Conservation (phyloP, 169 alveolate species). For the Eimeria sp. region DNA sequence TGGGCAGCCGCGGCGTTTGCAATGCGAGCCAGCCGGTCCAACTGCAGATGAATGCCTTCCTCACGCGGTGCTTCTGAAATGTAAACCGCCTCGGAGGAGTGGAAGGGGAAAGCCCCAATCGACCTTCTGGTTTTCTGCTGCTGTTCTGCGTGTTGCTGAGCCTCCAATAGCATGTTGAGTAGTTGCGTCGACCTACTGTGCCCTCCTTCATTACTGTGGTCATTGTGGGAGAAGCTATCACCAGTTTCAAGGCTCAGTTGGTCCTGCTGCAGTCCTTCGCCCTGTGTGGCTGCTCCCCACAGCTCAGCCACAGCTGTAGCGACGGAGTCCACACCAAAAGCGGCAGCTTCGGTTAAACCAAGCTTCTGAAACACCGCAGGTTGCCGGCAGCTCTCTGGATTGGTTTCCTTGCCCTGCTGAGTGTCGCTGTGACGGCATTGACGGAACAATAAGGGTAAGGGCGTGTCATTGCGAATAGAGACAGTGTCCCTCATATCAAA, state of each 20-base stretch:
- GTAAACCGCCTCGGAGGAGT: conserved; percentile 20
- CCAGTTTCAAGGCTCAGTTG: neutral
- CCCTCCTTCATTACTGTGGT: neutral
- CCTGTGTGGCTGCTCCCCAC: conserved; percentile 51
- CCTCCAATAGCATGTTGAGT: conserved; percentile 51
- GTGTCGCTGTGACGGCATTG: conserved; percentile 46
- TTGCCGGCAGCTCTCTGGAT: neutral
- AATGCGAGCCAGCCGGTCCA: conserved; percentile 20
- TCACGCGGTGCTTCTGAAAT: conserved; percentile 41
- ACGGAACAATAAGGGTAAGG: conserved; percentile 17
- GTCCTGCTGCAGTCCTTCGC: neutral
- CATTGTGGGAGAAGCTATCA: neutral
- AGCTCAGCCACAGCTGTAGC: conserved; percentile 51
- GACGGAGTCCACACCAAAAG: conserved; percentile 62
- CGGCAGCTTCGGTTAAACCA: conserved; percentile 33
- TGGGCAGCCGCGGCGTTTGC: conserved; percentile 39
- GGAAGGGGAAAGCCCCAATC: neutral
- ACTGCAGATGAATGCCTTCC: conserved; percentile 14
- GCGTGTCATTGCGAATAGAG: conserved; percentile 23
- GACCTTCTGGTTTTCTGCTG: neutral
- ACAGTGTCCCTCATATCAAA: conserved; percentile 46
- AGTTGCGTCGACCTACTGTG: neutral
- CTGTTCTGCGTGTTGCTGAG: conserved; percentile 30
- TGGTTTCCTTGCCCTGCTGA: neutral
- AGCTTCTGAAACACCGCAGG: conserved; percentile 17